Base-by-base conservation (phyloP, 768 basidiomycete species). In the Pulveroboletus sp. region DNA sequence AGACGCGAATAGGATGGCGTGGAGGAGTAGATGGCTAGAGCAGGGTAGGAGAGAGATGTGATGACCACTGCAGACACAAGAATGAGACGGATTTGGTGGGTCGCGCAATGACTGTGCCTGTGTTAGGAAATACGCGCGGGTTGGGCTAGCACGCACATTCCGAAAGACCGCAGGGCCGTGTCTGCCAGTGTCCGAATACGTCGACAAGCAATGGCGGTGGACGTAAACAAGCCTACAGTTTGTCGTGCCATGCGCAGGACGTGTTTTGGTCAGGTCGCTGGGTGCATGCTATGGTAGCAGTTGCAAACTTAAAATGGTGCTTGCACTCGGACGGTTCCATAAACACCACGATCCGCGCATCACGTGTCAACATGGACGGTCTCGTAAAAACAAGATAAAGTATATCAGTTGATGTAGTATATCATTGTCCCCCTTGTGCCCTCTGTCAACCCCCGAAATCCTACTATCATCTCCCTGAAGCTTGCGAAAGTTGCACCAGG, bases 21-120 rank as follows among this genome's bases (percentile, higher is more conserved):
- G 2, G 87, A 85, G 20, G 83, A 83, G 65, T 93, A 92, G 49
- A 89, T 77, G 42, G 88, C 82, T 43, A 94, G 78, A 17, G 92
- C 92, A n/a, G 92, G 92, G 57, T 91, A 93, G 62, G 92, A 88
- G 47, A 94, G 80, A 16, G 87, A 87, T 47, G 90, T 87, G 63
- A 94, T 93, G 54, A 94, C 90, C 49, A 92, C 79, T 43, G 86
- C 81, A 19, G 88, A 93, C 52, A 92, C 84, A 56, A 94, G 78
- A 64, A 94, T 90, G 41, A 94, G 82, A 45, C 90, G 83, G 47
- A 90, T 90, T 68, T 93, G 92, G 67, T 93, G 90, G 2, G 86
- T 90, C 53, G 91, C 89, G 60, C 90, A 92, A 63, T 93, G 90
- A 49, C 90, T 93, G 59, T 39, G 31, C 47, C 50, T 52, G 50